These are phyloP conservation scores for Raffaelea albimanens DNA, from an alignment of 2,329 filamentous ascomycete genomes.

Conservation along the genomic window DNA sequence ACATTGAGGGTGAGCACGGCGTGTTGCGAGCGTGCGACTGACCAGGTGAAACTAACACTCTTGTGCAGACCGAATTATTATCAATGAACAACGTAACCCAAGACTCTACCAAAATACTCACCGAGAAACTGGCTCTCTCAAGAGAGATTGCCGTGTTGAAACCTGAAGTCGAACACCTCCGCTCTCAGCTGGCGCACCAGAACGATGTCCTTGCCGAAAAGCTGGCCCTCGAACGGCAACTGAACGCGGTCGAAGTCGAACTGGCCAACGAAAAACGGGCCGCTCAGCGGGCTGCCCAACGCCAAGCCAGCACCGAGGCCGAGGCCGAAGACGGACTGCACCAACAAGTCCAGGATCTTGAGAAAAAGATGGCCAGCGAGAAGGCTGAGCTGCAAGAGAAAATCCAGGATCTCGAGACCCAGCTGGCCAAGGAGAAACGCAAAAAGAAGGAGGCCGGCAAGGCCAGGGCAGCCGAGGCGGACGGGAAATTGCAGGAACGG, in stretches of 20 bases:
- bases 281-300: conserved; percentile 43
- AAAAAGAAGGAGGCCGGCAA: conserved; percentile 13
- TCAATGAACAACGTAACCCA: conserved; percentile 57
- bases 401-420: conserved; percentile 14
- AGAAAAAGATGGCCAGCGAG: conserved; percentile 31
- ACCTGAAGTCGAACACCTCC: conserved; percentile 47
- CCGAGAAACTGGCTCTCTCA: conserved; percentile 44
- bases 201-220: conserved; percentile 70
- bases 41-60: neutral
- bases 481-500: conserved; percentile 19
- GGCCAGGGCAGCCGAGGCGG: neutral
- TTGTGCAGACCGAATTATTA: conserved; percentile 60
- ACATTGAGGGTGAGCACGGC: conserved; percentile 33
- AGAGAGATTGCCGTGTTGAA: conserved; percentile 43
- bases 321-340: conserved; percentile 18
- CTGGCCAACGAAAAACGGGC: conserved; percentile 74
- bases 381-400: conserved; percentile 20
- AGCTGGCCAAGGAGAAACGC: conserved; percentile 14
- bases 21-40: neutral
- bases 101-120: conserved; percentile 60
- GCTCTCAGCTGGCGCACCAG: conserved; percentile 46
- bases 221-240: conserved; percentile 65
- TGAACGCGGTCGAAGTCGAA: conserved; percentile 69
- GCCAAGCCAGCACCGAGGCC: conserved; percentile 22
- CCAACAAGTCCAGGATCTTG: conserved; percentile 21